Evolutionary conservation across 2,329 filamentous ascomycete species (phyloP).

Genomic region (Pyrenophora teres): DNA sequence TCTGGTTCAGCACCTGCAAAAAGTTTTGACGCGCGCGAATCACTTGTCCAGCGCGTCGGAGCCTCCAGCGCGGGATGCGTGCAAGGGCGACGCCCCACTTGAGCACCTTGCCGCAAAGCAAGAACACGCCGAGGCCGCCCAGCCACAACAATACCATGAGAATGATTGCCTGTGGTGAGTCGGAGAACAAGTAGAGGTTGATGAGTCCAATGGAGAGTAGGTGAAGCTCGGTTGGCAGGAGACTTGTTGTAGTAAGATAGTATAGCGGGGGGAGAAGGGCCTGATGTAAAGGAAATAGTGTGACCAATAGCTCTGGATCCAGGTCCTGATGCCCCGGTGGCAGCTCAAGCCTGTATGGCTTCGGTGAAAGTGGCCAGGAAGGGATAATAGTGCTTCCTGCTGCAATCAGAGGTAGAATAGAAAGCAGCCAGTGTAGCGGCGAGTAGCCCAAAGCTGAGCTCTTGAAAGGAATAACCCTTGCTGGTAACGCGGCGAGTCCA

Average conservation of each 20-base stretch:
- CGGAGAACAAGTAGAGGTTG: slow-evolving; percentile 76
- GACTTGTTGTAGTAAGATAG: slow-evolving; percentile 84
- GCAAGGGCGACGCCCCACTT: slow-evolving; percentile 84
- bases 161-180: slow-evolving; percentile 60
- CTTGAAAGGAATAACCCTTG: slow-evolving; percentile 69
- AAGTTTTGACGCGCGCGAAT: slow-evolving; percentile 52
- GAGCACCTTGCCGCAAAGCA: slow-evolving; percentile 74
- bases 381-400: slow-evolving; percentile 52
- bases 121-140: slow-evolving; percentile 75
- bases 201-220: slow-evolving; percentile 82
- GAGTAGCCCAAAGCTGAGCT: slow-evolving; percentile 63
- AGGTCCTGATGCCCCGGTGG: slow-evolving; percentile 45
- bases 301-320: slow-evolving; percentile 62
- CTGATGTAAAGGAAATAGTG: slow-evolving; percentile 84
- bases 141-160: slow-evolving; percentile 53
- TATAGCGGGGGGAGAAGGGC: slow-evolving; percentile 73
- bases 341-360: slow-evolving; percentile 44
- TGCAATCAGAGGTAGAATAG: slow-evolving; percentile 69
- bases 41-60: slow-evolving; percentile 62
- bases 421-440: slow-evolving; percentile 77
- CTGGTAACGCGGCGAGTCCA: slow-evolving; percentile 75
- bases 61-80: slow-evolving; percentile 88
- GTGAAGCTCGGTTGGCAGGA: slow-evolving; percentile 85
- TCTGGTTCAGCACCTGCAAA: slow-evolving; percentile 48
- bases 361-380: slow-evolving; percentile 38